phyloP scores from a whole-genome alignment of 306 rosid genomes.

The Fagus crenata region DNA sequence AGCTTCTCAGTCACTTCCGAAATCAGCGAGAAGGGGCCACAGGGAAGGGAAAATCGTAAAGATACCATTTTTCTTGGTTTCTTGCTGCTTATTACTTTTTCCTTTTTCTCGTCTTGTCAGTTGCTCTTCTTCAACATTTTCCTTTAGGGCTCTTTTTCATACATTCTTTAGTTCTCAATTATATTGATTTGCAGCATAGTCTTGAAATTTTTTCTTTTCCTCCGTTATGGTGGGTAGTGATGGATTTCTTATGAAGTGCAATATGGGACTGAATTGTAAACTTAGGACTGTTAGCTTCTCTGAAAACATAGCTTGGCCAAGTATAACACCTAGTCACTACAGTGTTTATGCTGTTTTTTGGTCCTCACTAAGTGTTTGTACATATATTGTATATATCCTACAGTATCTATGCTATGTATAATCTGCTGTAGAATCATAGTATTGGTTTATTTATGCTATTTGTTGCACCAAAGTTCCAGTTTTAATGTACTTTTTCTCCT shows the following conservation, averaged over 20 bases:
- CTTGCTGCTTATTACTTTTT: conserved; percentile 22
- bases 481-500: background rate
- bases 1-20: conserved; percentile 90
- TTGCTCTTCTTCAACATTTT: conserved; percentile 14
- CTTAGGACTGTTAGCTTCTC: conserved; percentile 24
- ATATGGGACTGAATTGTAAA: conserved; percentile 28
- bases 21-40: conserved; percentile 66
- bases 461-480: conserved; percentile 1
- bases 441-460: conserved; percentile 2
- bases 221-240: conserved; percentile 23
- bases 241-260: conserved; percentile 26
- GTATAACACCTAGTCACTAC: conserved; percentile 16
- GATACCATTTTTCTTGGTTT: conserved; percentile 33
- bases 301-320: conserved; percentile 29
- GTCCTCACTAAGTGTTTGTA: conserved; percentile 31
- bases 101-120: conserved; percentile 8
- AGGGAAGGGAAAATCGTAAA: conserved; percentile 66
- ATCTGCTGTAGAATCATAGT: conserved; percentile 15
- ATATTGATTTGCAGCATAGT: conserved; percentile 27
- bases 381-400: conserved; percentile 44
- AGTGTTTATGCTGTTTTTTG: conserved; percentile 15
- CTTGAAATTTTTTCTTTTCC: conserved; percentile 8
- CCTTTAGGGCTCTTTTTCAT: conserved; percentile 30
- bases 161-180: conserved; percentile 48
- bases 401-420: conserved; percentile 7